These are phyloP conservation scores for Globisporangium uncinulatum DNA, from an alignment of 352 stramenopile species.

Conservation along the genomic window DNA sequence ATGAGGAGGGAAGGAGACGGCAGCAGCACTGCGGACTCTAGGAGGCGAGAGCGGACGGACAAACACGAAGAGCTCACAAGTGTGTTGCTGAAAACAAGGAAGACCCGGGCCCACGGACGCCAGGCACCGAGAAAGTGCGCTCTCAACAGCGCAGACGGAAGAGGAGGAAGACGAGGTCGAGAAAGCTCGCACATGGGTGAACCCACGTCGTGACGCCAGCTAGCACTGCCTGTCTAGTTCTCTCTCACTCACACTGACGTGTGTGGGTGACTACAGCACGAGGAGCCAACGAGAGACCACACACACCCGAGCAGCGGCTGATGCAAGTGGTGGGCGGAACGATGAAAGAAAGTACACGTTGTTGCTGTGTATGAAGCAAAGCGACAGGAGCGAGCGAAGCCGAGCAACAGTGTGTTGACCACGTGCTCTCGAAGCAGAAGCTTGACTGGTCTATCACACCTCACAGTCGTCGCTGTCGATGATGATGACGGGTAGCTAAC, in stretches of 20 bases:
- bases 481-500: not conserved
- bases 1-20: too few species aligned
- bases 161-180: not conserved
- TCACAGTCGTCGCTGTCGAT: not conserved
- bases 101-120: not conserved
- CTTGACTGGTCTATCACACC: not conserved
- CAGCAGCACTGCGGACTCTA: too few species aligned
- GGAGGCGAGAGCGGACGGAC: not conserved
- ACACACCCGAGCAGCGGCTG: not conserved
- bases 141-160: not conserved
- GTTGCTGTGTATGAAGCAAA: not conserved
- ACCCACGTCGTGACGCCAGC: too few species aligned
- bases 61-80: not conserved
- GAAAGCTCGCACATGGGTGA: not conserved
- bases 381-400: not conserved
- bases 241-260: too few species aligned
- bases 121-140: not conserved
- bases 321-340: not conserved
- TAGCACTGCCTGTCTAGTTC: too few species aligned
- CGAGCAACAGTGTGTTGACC: not conserved
- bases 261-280: not conserved
- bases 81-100: not conserved
- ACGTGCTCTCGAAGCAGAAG: too few species aligned
- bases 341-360: conserved; percentile 4
- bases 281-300: not conserved